phyloP scores from a whole-genome alignment of 345 rosid species.

The Lepidium sativum region DNA sequence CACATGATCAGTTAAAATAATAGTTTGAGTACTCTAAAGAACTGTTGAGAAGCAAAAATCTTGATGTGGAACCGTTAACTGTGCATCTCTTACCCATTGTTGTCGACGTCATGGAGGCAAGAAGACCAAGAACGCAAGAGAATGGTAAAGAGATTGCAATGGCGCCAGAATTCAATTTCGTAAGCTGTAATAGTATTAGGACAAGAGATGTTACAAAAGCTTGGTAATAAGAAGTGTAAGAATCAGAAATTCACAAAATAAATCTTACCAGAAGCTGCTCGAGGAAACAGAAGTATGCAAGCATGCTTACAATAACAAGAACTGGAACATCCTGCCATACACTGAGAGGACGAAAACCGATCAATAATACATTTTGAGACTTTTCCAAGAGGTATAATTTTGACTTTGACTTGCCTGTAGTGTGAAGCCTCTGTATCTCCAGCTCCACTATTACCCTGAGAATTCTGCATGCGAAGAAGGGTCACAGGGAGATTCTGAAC shows the following conservation, averaged over 20 bases:
- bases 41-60: background rate
- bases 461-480: constrained; percentile 67
- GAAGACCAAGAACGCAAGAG: constrained; percentile 79
- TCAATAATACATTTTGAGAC: background rate
- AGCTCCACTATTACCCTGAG: constrained; percentile 34
- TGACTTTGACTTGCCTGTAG: constrained; percentile 48
- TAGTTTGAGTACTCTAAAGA: background rate
- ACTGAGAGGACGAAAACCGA: constrained; percentile 34
- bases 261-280: constrained; percentile 88
- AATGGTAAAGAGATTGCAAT: constrained; percentile 92
- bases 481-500: constrained; percentile 91
- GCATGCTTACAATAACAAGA: constrained; percentile 93
- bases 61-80: background rate
- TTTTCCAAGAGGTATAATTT: background rate
- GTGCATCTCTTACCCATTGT: constrained; percentile 61
- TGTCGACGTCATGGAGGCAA: constrained; percentile 91
- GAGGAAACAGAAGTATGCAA: constrained; percentile 90
- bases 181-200: constrained; percentile 34
- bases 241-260: background rate
- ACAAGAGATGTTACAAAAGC: constrained; percentile 7
- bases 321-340: constrained; percentile 94
- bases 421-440: constrained; percentile 25
- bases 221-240: background rate
- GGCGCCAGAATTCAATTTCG: constrained; percentile 75
- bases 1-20: background rate